Base-by-base conservation (phyloP, 768 basidiomycete species). In the Trametes elegans region DNA sequence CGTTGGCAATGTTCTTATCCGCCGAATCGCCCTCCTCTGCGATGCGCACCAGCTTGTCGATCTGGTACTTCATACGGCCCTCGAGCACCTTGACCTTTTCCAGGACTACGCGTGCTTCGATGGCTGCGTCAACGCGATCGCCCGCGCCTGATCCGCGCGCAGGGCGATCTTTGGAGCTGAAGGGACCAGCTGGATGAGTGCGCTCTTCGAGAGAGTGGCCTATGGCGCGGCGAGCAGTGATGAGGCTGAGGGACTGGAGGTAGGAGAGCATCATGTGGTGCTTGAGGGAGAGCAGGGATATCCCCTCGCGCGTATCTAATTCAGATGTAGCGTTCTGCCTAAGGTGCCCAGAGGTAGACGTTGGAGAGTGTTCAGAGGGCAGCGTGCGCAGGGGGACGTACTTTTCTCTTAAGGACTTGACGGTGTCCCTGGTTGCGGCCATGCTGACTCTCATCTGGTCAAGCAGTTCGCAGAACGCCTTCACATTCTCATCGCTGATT, bases 1-100 rank as follows among this genome's bases (percentile, higher is more conserved):
- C 93, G 57, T 91, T 83, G 5, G 76, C 70, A 13, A 75, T 70
- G 45, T 67, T 73, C 59, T 75, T 70, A 21, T 75, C 64, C 0
- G 73, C 51, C 9, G 63, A 70, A 16, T 71, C 59, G 2, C 77
- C 73, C 61, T 89, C 85, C 53, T 87, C 83, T 1, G 92, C 87
- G 5, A 90, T 71, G 56, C 82, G 80, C 24, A 95, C 81, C 16
- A 99, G 81, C 68, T 98, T 98, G 62, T 98, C 93, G 63, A 99
- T 92, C 68, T 98, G 97, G 69, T 99, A 98, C 43, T 81, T 83
- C 80, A 99, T 88, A 65, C 90, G 85, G 49, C 78, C 77, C 70
- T 98, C 95, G 21, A 99, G 78, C 0, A 83, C 78, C 55, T 87
- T 87, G 43, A 88, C 78, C 73, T 97, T 98, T 67, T 99, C 97